phyloP scores from a whole-genome alignment of 495 filamentous ascomycete species.

The Cladorrhinum samala region DNA sequence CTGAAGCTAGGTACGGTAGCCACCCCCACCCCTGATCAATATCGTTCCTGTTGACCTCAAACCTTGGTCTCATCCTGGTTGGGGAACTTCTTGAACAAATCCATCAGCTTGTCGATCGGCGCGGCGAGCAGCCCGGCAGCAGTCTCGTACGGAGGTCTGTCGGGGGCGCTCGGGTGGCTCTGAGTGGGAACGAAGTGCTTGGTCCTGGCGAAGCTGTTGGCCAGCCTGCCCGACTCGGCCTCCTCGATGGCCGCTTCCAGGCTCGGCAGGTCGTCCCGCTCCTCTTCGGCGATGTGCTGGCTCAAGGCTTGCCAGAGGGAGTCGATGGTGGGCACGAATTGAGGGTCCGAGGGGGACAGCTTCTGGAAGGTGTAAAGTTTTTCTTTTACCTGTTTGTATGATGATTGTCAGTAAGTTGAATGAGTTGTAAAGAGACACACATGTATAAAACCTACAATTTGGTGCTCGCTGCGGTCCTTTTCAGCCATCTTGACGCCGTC shows the following conservation, averaged over 20 bases:
- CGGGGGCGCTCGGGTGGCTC: constrained; percentile 47
- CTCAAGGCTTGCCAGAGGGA: constrained; percentile 45
- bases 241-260: constrained; percentile 44
- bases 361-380: constrained; percentile 56
- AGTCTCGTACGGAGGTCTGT: constrained; percentile 48
- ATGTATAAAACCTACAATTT: constrained; percentile 37
- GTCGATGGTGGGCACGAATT: constrained; percentile 49
- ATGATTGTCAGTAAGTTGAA: neutral
- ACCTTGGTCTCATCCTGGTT: neutral
- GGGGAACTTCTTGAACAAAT: constrained; percentile 46
- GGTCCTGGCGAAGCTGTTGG: constrained; percentile 49
- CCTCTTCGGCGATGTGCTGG: constrained; percentile 58
- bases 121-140: constrained; percentile 43
- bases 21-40: too few relatives aligned
- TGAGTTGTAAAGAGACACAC: neutral
- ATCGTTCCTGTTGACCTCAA: too few relatives aligned
- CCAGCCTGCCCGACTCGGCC: constrained; percentile 36
- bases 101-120: constrained; percentile 45
- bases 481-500: constrained; percentile 45
- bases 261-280: constrained; percentile 48
- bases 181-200: constrained; percentile 57
- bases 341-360: constrained; percentile 36
- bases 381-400: constrained; percentile 50
- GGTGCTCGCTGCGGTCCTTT: constrained; percentile 56
- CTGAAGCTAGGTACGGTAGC: too few relatives aligned